Evolutionary conservation across 2,329 filamentous ascomycete species (phyloP), one percentile per base, ranked within the genome.

Genomic region (Fusarium sp.): DNA sequence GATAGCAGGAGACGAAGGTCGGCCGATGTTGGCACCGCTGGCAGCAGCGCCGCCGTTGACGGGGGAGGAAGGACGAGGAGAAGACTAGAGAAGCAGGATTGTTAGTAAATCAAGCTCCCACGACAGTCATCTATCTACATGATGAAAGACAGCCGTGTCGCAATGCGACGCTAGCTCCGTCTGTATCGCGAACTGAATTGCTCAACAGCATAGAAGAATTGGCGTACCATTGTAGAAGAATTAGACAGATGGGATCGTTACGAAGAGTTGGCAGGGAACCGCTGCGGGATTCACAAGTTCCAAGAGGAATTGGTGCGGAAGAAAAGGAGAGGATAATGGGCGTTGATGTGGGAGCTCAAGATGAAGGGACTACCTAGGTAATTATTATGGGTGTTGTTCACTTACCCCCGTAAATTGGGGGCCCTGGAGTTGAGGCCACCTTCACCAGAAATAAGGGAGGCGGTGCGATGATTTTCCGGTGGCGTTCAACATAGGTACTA

Each of bases 1-100:
- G 63, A 93, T 90, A 71, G 92, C 88, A 60, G 94, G 93, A 45
- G 94, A 97, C 27, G 91, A 89, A 53, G 92, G 88, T 66, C 94
- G 92, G 73, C 85, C 88, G 73, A 88, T 85, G 74, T 85, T 87
- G 58, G 88, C 84, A 78, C 90, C 91, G 56, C 85, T 85, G 68
- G 86, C 82, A 68, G 83, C 82, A 67, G 84, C 82, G 58, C 82
- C 79, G 63, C 80, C 79, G 73, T 80, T 82, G 63, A 77, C 79
- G 57, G 87, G 87, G 44, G 88, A 89, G 47, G 85, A 80, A 52
- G 86, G 75, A 64, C 84, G 83, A 58, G 84, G 83, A 65, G 84
- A 86, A 75, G 84, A 85, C 83, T 86, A 66, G 6, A 23, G 10
- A 4, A 19, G 9, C 37, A 10, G 2, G 11, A 1, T 13, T 38